These are phyloP conservation scores for Cladosporium phlei DNA, from an alignment of 2,329 filamentous ascomycete genomes.

Conservation along the genomic window DNA sequence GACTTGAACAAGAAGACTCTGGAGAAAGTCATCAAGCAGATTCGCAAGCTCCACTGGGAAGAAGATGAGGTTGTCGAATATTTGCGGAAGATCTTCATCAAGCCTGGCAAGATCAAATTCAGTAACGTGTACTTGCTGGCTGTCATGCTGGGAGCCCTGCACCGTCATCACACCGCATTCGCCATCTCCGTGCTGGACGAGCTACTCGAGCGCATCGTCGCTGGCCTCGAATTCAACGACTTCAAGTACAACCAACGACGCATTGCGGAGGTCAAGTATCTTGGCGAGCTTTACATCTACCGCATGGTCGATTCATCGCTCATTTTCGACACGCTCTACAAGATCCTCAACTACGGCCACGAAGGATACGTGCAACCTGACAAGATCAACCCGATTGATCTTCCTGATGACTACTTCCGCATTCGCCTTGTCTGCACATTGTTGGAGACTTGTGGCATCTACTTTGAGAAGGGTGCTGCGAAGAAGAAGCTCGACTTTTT, in stretches of 20 bases:
- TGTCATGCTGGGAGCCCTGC: conserved; percentile 80
- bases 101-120: conserved; percentile 95
- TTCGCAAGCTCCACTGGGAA: conserved; percentile 96
- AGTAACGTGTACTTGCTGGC: conserved; percentile 92
- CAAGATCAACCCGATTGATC: conserved; percentile 70
- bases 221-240: conserved; percentile 91
- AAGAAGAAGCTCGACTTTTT: conserved; percentile 99
- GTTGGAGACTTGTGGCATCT: conserved; percentile 91
- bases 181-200: conserved; percentile 89
- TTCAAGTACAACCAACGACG: conserved; percentile 96
- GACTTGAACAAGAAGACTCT: conserved; percentile 94
- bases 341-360: conserved; percentile 88
- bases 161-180: conserved; percentile 88
- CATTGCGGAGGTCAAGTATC: conserved; percentile 91
- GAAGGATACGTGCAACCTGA: conserved; percentile 73
- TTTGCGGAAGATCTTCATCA: conserved; percentile 87
- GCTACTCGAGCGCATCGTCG: conserved; percentile 77
- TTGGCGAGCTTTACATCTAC: conserved; percentile 96
- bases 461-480: conserved; percentile 86
- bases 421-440: conserved; percentile 85
- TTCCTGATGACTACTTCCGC: conserved; percentile 92
- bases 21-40: conserved; percentile 87
- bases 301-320: conserved; percentile 93
- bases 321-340: conserved; percentile 92
- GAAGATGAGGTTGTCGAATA: conserved; percentile 77